Base-by-base conservation (phyloP, 306 rosid genomes). In the Fragaria nilgerrensis region DNA sequence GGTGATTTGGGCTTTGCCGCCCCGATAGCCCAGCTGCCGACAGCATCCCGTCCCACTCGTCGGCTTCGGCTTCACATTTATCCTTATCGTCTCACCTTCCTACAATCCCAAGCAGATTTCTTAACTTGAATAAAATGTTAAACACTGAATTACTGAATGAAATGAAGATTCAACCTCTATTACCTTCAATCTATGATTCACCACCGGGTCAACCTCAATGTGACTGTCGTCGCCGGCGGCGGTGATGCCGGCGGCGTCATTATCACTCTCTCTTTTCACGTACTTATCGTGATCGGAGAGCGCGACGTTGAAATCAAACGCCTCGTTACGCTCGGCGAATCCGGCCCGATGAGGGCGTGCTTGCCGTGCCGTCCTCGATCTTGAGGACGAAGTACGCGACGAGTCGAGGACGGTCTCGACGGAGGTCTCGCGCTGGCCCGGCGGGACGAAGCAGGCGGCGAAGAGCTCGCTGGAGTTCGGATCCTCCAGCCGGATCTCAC, bases 401-500 rank as follows among this genome's bases (percentile, higher is more conserved):
- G 99, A 96, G 80, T 96, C 99, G 39, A 96, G 96, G 12, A 91
- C 97, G 39, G 99, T 89, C 79, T 96, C 99, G 0, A 96, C 98
- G 5, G 98, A 76, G 80, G 45, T 79, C 37, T 96, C 99, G 36
- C 99, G 94, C 85, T 91, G 97, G 15, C 96, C 99, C 0, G 99
- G 96, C 59, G 56, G 73, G 3, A 96, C 94, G 48, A 92, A 96
- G 71, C 99, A 96, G 27, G 99, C 98, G 25, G 99, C 99, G 74
- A 96, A 96, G 25, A 96, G 93, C 63, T 96, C 99, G 25, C 92
- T 90, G 47, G 94, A 88, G 82, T 81, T 88, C 0, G 99, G 97
- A 75, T 96, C 99, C 83, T 96, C 99, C 43, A 96, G 80, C 10
- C 99, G 98, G 94, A 96, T 96, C 97, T 96, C 99, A 72, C 99